Conservation (phyloP, 164 flowering plant genomes). For the Vitis labrusca region DNA sequence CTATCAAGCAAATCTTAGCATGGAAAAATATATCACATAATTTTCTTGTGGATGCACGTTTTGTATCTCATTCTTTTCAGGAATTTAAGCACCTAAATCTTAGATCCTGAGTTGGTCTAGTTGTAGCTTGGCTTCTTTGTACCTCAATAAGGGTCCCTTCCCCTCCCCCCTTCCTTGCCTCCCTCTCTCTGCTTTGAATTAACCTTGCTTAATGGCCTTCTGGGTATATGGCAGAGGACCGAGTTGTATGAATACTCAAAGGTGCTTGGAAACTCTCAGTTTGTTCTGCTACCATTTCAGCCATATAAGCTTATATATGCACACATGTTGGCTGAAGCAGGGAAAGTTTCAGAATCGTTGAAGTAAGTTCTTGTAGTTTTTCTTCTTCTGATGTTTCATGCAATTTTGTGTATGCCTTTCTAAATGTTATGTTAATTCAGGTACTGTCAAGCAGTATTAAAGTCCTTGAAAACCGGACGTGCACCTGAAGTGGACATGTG, state of each 20-base stretch:
- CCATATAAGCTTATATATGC: conserved; percentile 97
- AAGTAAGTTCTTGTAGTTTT: conserved; percentile 48
- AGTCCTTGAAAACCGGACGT: conserved; percentile 83
- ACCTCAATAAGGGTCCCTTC: too few relatives aligned
- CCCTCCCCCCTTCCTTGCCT: too few relatives aligned
- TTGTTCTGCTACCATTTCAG: conserved; percentile 78
- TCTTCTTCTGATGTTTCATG: background rate
- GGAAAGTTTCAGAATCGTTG: conserved; percentile 78
- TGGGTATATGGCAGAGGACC: conserved; percentile 69
- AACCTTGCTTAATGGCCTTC: background rate
- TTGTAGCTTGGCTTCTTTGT: too few relatives aligned
- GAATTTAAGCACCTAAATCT: too few relatives aligned
- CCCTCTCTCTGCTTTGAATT: too few relatives aligned
- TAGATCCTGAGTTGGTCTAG: too few relatives aligned
- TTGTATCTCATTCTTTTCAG: too few relatives aligned
- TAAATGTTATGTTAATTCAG: conserved; percentile 36
- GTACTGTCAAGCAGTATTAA: conserved; percentile 83
- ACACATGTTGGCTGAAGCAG: conserved; percentile 94
- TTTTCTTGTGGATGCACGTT: too few relatives aligned
- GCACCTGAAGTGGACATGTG: conserved; percentile 76
- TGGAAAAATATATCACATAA: too few relatives aligned
- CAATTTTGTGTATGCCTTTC: background rate
- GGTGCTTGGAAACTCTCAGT: conserved; percentile 97
- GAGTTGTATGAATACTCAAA: conserved; percentile 94
- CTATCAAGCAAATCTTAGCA: too few relatives aligned